Base-by-base conservation (phyloP, 2,329 filamentous ascomycete species). In the Ophiostoma ips region DNA sequence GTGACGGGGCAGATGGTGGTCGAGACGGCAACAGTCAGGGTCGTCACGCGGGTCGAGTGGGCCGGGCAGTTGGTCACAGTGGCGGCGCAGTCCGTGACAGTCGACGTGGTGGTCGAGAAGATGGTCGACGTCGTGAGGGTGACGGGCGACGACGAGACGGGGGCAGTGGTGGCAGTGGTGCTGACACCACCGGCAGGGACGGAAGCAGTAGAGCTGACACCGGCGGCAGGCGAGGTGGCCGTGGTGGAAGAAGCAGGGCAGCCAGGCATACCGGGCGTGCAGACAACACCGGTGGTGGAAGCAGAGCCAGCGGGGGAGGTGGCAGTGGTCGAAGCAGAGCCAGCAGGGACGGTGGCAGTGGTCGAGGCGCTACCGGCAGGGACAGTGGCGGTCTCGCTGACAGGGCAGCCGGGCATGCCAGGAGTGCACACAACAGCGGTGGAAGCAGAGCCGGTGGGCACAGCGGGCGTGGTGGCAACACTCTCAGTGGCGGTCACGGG, bases 1-100 rank as follows among this genome's bases (percentile, higher is more conserved):
- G 73, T 77, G 53, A 77, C 73, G 18, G 75, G 76, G 71, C 76
- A 79, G 60, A 80, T 61, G 41, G 77, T 81, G 55, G 79, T 81
- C 48, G 71, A 74, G 46, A 79, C 58, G 41, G 76, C 64, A 52
- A 81, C 61, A 6, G 72, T 77, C 52, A 75, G 68, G 3, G 76
- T 60, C 1, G 65, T 68, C 43, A 70, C 65, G 49, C 67, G 67
- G 13, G 68, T 70, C 49, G 66, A 59, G 38, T 65, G 61, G 51
- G 67, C 70, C 31, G 74, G 74, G 68, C 75, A 79, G 65, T 75
- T 64, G 36, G 68, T 65, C 43, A 71, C 61, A 47, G 64, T 64
- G 31, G 66, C 56, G n/a, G 60, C 68, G 55, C 71, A 73, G 59
- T 66, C 70, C 52, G 69, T 75, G 62, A 77, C 65, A 50, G 73